Conservation (phyloP, 176 grass and related monocot genomes). For the Hordeum marinum region DNA sequence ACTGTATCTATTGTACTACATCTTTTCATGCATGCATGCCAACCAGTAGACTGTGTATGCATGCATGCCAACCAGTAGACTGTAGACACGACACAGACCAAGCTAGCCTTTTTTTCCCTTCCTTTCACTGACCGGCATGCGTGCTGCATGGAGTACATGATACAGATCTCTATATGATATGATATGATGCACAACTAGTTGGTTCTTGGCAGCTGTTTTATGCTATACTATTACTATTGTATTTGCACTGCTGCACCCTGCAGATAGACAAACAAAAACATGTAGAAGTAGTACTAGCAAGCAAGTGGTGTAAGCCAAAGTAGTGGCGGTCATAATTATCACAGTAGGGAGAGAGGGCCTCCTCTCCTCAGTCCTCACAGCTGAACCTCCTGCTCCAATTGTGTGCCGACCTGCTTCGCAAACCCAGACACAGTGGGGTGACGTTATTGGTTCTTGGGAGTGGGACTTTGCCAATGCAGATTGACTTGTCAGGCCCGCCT, state of each 20-base stretch:
- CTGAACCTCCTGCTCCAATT: conserved; percentile 9
- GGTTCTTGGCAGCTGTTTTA: not conserved
- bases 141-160: not conserved
- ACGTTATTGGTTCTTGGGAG: not conserved
- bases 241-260: not conserved
- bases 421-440: not conserved
- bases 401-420: not conserved
- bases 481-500: conserved; percentile 9
- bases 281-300: not conserved
- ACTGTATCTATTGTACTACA: not conserved
- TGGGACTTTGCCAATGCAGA: not conserved
- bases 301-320: not conserved
- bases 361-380: not conserved
- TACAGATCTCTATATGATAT: not conserved
- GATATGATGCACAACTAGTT: not conserved
- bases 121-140: not conserved
- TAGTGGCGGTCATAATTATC: not conserved
- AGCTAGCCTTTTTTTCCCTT: not conserved
- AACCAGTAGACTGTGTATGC: too few species aligned
- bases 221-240: not conserved
- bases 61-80: too few species aligned
- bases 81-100: not conserved
- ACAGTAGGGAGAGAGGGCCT: not conserved
- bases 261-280: not conserved
- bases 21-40: not conserved